Evolutionary conservation across 78 protist species (phyloP), one percentile per base, ranked within the genome.

Genomic region (Guillardia theta): DNA sequence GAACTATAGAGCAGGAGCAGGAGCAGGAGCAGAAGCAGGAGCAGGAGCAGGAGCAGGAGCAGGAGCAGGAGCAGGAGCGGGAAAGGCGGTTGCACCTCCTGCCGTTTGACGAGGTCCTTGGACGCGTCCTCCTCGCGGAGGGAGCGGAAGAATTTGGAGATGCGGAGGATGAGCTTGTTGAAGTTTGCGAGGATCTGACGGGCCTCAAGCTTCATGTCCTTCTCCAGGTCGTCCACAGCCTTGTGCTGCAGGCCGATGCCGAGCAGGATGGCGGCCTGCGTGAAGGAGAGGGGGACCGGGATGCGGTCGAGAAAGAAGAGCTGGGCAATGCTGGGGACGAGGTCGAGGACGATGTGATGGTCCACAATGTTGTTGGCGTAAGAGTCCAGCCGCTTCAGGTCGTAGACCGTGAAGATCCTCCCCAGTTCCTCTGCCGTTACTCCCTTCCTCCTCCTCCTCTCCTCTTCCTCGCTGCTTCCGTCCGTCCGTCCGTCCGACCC

Each of bases 221-320:
- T 10, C 48, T 5, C 78, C 18, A 96, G 12, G 24, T 96, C 94
- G 18, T 97, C 98, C 45, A 98, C 43, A 4, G 88, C 43, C 64
- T 94, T 47, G 94, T 95, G 96, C 94, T 98, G 99, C 44, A 97
- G 96, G 0, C 99, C 99, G 0, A 99, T 0, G 0, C 96, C 98
- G 39, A 98, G 58, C 37, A 99, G 80, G 18, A 98, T 94, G 3
- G 98, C 98, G 8, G 95, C 64, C 95, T 98, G 99, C 58, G 93
- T 94, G 12, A n/a, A 36, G 36, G 95, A 92, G 44, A 92, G 83
- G 36, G 78, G 50, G 15, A 70, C 46, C 44, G 44, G 93, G 39
- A 97, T 9, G 21, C 80, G 64, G 22, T 37, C 93, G 3, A 21
- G 10, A 88, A 98, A 99, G 88, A 77, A 95, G 18, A 95, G 93